Percentiles rank a stretch among this genome's conserved stretches.
Conservation (phyloP, 2,329 filamentous ascomycete species). For the Pseudocercospora macadamiae region DNA sequence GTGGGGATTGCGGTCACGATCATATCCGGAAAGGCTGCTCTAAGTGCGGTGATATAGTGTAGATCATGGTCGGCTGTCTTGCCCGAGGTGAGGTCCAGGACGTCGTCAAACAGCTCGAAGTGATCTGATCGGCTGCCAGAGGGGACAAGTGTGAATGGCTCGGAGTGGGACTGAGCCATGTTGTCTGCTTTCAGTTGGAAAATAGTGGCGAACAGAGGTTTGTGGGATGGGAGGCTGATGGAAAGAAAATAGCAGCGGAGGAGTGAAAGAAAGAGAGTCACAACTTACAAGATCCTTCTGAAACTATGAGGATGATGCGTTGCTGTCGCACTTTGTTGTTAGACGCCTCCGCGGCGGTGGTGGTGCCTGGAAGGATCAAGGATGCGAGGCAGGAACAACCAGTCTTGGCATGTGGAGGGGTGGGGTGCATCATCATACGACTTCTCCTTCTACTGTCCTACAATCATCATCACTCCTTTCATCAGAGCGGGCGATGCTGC, state of each 20-base stretch:
- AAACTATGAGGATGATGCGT: not conserved
- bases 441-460: no score
- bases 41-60: conserved; percentile 42
- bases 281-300: not conserved
- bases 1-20: conserved; percentile 45
- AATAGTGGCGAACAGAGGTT: not conserved
- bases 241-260: not conserved
- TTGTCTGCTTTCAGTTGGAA: not conserved
- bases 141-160: conserved; percentile 14
- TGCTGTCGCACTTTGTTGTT: not conserved
- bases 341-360: not conserved
- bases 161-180: not conserved
- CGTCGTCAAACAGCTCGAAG: conserved; percentile 44
- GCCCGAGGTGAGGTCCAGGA: conserved; percentile 40
- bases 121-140: conserved; percentile 22
- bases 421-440: not conserved
- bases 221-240: not conserved
- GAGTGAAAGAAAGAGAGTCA: not conserved
- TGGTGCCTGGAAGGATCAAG: conserved; percentile 7
- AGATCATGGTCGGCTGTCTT: conserved; percentile 44
- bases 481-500: no score
- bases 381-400: not conserved
- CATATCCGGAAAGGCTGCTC: conserved; percentile 41
- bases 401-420: conserved; percentile 1
- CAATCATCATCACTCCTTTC: no score